Conservation (phyloP, 169 alveolate genomes). For the Toxoplasma gondii region DNA sequence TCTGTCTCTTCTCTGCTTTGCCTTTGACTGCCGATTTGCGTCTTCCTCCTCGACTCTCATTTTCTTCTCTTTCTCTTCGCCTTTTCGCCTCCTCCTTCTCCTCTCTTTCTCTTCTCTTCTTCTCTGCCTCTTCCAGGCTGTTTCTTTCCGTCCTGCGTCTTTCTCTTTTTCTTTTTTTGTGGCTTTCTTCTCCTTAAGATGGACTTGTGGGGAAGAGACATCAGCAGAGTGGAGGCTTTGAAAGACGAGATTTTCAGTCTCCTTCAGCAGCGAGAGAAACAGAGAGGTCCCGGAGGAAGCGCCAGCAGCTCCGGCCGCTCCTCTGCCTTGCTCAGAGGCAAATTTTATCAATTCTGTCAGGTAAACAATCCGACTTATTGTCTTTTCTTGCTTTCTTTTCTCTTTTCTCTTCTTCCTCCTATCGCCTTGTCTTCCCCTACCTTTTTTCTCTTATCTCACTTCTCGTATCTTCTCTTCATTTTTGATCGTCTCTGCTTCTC, state of each 20-base stretch:
- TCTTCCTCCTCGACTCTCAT: not conserved
- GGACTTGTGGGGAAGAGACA: not conserved
- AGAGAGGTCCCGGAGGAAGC: not conserved
- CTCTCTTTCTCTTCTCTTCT: not conserved
- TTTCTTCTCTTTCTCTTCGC: not conserved
- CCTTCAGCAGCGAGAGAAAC: not conserved
- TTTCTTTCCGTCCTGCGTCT: not conserved
- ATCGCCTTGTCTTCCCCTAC: not conserved
- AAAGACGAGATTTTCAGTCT: not conserved
- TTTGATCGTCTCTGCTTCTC: no score
- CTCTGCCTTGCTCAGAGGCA: not conserved
- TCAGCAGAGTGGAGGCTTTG: not conserved
- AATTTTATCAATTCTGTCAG: not conserved
- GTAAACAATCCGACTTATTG: not conserved
- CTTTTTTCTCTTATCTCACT: not conserved
- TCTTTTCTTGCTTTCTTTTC: not conserved
- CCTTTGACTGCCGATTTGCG: not conserved
- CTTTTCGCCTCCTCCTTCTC: not conserved
- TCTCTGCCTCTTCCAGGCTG: not conserved
- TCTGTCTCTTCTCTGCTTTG: not conserved
- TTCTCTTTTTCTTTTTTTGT: not conserved
- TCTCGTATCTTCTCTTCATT: not conserved
- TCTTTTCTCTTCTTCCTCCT: not conserved
- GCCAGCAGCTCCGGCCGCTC: not conserved
- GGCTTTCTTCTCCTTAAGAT: not conserved